Evolutionary conservation across 1,284 basidiomycete genomes (phyloP), one percentile per base, ranked within the genome.

Genomic region (Golubevia sp.): DNA sequence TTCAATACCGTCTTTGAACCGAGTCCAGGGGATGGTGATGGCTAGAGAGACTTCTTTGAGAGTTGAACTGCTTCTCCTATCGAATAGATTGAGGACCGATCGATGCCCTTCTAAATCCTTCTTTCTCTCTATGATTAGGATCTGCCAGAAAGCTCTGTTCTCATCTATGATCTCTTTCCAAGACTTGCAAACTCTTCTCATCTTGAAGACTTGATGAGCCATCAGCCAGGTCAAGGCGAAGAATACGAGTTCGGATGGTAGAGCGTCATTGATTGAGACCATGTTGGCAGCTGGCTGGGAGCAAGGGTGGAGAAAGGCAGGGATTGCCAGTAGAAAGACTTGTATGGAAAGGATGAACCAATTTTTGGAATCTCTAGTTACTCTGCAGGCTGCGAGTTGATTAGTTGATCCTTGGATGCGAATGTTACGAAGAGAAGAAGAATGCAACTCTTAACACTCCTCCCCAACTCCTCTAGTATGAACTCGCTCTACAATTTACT

Each of bases 401-500:
- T n/a, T n/a, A n/a, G n/a, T n/a, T n/a, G n/a, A n/a, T n/a, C n/a
- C n/a, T n/a, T n/a, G n/a, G n/a, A n/a, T n/a, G n/a, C n/a, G n/a
- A n/a, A n/a, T n/a, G n/a, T n/a, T n/a, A n/a, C n/a, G n/a, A n/a
- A n/a, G n/a, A n/a, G n/a, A n/a, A n/a, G n/a, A n/a, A n/a, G n/a
- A n/a, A n/a, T n/a, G n/a, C n/a, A n/a, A n/a, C n/a, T n/a, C n/a
- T n/a, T n/a, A n/a, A n/a, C n/a, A n/a, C n/a, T n/a, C n/a, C n/a
- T n/a, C n/a, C n/a, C n/a, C n/a, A n/a, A n/a, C n/a, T n/a, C n/a
- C n/a, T 34, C 30, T 3, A 34, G 11, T 2, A 80, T 80, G 77
- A 80, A 80, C 66, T 79, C 78, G 38, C 69, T 82, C 25, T 82
- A 80, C 71, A 83, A 82, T 55, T 69, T 80, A 62, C 79, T 78